A percentile compares a stretch with the other conserved stretches of the same genome.
phyloP scores from a whole-genome alignment of 495 filamentous ascomycete genomes.

The Letharia lupina region DNA sequence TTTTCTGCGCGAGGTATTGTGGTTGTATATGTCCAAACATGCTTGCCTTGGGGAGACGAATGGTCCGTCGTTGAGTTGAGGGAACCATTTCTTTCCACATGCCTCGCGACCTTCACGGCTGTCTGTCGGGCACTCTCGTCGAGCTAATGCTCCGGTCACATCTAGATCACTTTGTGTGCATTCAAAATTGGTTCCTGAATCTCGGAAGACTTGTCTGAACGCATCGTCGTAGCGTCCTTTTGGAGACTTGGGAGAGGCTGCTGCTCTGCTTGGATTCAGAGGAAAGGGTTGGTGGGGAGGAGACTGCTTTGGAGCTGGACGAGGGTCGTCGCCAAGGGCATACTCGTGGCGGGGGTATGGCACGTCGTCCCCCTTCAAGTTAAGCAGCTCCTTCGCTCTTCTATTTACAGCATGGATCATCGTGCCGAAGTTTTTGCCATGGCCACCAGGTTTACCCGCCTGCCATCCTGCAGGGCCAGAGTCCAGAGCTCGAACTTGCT shows the following conservation, averaged over 20 bases:
- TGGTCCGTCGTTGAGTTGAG: not conserved
- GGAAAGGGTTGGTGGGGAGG: not conserved
- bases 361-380: not conserved
- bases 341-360: not conserved
- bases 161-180: not conserved
- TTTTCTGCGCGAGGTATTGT: not conserved
- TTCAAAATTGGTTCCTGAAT: not conserved
- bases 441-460: not conserved
- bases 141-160: not conserved
- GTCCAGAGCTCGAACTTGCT: not conserved
- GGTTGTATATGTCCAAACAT: not conserved
- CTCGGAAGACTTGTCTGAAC: not conserved
- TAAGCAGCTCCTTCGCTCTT: not conserved
- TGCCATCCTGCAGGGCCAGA: not conserved
- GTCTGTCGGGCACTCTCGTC: not conserved
- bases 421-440: not conserved
- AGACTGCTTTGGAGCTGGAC: not conserved
- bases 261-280: too few species aligned
- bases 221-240: not conserved
- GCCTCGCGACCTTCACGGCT: not conserved
- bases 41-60: not conserved
- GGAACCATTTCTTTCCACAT: not conserved
- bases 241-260: not conserved
- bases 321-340: not conserved
- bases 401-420: not conserved